phyloP scores from a whole-genome alignment of 805 yeast species.

The Yarrowia sp. region DNA sequence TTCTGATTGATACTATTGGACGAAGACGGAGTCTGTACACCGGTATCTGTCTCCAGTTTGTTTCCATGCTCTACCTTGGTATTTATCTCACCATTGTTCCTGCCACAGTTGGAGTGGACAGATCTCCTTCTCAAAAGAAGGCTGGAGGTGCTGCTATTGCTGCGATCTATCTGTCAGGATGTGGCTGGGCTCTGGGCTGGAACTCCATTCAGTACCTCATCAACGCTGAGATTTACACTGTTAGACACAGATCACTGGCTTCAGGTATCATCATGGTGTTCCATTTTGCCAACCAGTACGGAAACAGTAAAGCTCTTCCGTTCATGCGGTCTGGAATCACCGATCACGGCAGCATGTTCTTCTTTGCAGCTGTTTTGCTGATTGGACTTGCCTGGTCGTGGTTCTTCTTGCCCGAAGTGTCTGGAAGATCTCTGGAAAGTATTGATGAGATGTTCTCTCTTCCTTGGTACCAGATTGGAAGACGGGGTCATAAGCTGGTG shows the following conservation, averaged over 20 bases:
- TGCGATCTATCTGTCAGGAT: conserved; percentile 58
- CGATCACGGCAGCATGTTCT: conserved; percentile 60
- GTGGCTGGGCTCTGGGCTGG: conserved; percentile 69
- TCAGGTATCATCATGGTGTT: conserved; percentile 61
- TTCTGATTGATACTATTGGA: conserved; percentile 62
- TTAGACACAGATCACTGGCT: conserved; percentile 58
- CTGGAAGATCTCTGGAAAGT: conserved; percentile 59
- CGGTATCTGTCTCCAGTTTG: conserved; percentile 57
- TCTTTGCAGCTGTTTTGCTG: conserved; percentile 56
- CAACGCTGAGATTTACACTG: conserved; percentile 63
- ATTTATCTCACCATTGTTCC: conserved; percentile 53
- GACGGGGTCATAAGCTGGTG: conserved; percentile 13
- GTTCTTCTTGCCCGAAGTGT: conserved; percentile 60
- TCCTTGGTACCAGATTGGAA: conserved; percentile 66
- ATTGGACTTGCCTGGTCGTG: conserved; percentile 57
- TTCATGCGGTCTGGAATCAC: conserved; percentile 57
- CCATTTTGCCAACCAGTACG: conserved; percentile 65
- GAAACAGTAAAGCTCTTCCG: conserved; percentile 63
- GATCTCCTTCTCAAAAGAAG: conserved; percentile 49
- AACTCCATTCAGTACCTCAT: conserved; percentile 62
- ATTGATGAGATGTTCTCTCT: conserved; percentile 60
- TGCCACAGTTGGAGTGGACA: conserved; percentile 49
- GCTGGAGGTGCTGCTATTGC: conserved; percentile 61
- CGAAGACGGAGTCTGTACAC: conserved; percentile 58
- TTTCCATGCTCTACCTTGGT: conserved; percentile 58